Evolutionary conservation across 805 yeast species (phyloP).

Genomic region (Candida verbasci): DNA sequence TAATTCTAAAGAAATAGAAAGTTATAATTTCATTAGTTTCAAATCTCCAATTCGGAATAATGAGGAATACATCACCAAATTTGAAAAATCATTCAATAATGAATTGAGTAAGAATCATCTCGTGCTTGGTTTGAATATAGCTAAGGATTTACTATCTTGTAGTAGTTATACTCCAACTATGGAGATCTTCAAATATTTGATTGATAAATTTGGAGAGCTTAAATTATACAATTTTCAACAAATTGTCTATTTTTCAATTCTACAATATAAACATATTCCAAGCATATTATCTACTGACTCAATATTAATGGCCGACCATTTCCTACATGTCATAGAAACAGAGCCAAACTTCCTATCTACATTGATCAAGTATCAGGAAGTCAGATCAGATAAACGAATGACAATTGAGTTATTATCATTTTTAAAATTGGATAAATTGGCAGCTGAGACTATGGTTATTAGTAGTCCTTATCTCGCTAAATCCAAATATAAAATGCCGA

Average conservation of each 20-base stretch:
- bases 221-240: conserved; percentile 23
- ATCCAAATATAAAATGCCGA: conserved; percentile 15
- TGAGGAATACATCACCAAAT: conserved; percentile 17
- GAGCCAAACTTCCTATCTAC: conserved; percentile 26
- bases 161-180: conserved; percentile 19
- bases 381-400: conserved; percentile 14
- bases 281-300: conserved; percentile 17
- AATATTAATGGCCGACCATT: conserved; percentile 17
- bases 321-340: conserved; percentile 20
- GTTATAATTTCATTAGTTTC: conserved; percentile 10
- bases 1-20: conserved; percentile 15
- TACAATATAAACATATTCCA: conserved; percentile 17
- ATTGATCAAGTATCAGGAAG: conserved; percentile 22
- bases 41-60: conserved; percentile 12
- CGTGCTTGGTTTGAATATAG: conserved; percentile 10
- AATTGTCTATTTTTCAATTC: conserved; percentile 22
- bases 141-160: conserved; percentile 9
- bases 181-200: conserved; percentile 18
- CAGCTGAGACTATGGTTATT: conserved; percentile 19
- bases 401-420: conserved; percentile 23
- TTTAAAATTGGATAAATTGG: conserved; percentile 21
- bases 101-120: conserved; percentile 18
- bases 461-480: conserved; percentile 18
- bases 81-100: conserved; percentile 14
- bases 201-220: conserved; percentile 20